Base-by-base conservation (phyloP, 2,329 filamentous ascomycete genomes). In the Lecanicillium sp. region DNA sequence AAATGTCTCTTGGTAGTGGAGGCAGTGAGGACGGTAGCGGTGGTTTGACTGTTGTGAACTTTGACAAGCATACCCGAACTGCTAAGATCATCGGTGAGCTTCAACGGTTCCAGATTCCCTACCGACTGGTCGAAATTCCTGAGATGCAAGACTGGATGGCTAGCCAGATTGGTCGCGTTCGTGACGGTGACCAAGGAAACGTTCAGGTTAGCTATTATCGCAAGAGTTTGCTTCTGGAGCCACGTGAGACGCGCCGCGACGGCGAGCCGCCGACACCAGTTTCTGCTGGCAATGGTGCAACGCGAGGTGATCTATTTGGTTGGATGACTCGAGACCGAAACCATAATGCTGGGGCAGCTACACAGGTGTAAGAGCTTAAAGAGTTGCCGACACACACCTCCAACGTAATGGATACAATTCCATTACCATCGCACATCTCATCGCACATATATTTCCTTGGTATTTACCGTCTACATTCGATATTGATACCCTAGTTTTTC, bases 141-240 rank as follows among this genome's bases (percentile, higher is more conserved):
- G 90, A 96, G 51, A 73, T 98, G 57, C 90, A 96, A 57, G 82
- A 90, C 17, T 98, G 90, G 90, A 78, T 98, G 58, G 78, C 89
- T 45, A 73, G 78, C 16, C 85, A 95, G 58, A 79, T 95, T 36
- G 67, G 77, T 33, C 78, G 83, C 19, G 85, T 95, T 33, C 83
- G 84, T 11, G 73, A 78, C 43, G 51, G 66, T 46, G 64, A 72
- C 51, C 56, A 68, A 51, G 57, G 68, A 50, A 78, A 75, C 35
- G 69, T 74, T n/a, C 74, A 78, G 54, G 69, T 76, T 43, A 69
- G 60, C 29, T 75, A 78, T 57, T 94, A 94, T 59, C 80, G 88
- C 47, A 87, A 90, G 54, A 94, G 86, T 43, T 69, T 94, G 32
- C 64, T 89, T 19, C 71, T 95, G 17, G 89, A 95, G 57, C 89